Conservation (phyloP, 2,329 filamentous ascomycete genomes). For the Aureobasidium sp. region DNA sequence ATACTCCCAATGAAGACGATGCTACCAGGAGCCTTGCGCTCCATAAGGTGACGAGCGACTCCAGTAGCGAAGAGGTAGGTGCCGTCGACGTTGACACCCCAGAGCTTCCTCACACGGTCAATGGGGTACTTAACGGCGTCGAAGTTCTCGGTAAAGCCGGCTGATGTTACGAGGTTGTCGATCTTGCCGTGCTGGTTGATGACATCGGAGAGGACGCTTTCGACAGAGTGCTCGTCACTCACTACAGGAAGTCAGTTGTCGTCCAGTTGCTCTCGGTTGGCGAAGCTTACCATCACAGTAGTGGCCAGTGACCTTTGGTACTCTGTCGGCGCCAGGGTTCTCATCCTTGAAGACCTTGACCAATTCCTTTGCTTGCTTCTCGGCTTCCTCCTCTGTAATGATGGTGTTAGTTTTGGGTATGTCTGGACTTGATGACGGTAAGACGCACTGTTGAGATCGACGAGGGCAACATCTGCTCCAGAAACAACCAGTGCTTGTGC, state of each 20-base stretch:
- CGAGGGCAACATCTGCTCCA: conserved; percentile 89
- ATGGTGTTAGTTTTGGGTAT: neutral
- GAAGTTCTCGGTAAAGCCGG: conserved; percentile 97
- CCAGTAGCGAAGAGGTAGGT: conserved; percentile 90
- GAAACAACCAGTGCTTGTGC: conserved; percentile 90
- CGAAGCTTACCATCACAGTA: conserved; percentile 69
- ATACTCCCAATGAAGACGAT: conserved; percentile 98
- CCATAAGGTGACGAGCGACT: conserved; percentile 90
- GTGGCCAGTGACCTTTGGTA: conserved; percentile 90
- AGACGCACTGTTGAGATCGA: conserved; percentile 88
- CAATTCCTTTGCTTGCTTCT: conserved; percentile 77
- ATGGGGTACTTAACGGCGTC: conserved; percentile 92
- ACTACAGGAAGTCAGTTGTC: conserved; percentile 49
- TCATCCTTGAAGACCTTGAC: conserved; percentile 81
- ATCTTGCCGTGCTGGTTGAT: conserved; percentile 78
- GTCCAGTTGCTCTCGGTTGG: neutral
- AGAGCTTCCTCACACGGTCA: conserved; percentile 92
- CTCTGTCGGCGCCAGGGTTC: conserved; percentile 78
- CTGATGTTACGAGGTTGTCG: conserved; percentile 94
- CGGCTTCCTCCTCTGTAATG: conserved; percentile 79
- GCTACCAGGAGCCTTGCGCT: conserved; percentile 79
- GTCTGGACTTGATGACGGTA: neutral
- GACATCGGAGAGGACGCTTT: conserved; percentile 75
- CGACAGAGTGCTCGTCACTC: conserved; percentile 81
- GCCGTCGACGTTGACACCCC: conserved; percentile 93